These are phyloP conservation scores for Tylopilus sp. DNA, from an alignment of 768 basidiomycete genomes.

Conservation along the genomic window DNA sequence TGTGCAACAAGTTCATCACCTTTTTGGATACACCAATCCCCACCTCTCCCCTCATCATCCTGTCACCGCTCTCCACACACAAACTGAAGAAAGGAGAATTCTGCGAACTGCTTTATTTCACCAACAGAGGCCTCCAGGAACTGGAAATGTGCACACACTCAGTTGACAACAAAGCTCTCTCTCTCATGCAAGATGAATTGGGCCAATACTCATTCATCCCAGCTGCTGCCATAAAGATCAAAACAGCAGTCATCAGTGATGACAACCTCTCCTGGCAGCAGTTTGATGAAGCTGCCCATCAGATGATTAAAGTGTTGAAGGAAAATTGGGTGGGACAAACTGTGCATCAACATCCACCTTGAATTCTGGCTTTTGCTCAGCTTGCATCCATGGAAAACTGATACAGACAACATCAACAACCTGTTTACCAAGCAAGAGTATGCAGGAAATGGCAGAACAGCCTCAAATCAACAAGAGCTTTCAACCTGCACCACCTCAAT, in stretches of 20 bases:
- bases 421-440: background rate
- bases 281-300: background rate
- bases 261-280: background rate
- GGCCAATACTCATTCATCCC: background rate
- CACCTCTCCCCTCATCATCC: background rate
- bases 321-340: background rate
- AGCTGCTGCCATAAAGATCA: background rate
- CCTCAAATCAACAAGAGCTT: background rate
- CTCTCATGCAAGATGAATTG: background rate
- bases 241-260: background rate
- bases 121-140: background rate
- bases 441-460: background rate
- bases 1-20: background rate
- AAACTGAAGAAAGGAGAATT: background rate
- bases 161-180: background rate
- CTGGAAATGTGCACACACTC: background rate
- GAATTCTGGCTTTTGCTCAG: background rate
- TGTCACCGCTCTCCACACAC: background rate
- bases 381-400: background rate
- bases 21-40: background rate
- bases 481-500: background rate
- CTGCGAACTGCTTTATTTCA: background rate
- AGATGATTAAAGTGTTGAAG: background rate
- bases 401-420: too few species aligned
- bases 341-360: background rate